Conservation (phyloP, 179 eudicot species). For the Beta lomatogona region DNA sequence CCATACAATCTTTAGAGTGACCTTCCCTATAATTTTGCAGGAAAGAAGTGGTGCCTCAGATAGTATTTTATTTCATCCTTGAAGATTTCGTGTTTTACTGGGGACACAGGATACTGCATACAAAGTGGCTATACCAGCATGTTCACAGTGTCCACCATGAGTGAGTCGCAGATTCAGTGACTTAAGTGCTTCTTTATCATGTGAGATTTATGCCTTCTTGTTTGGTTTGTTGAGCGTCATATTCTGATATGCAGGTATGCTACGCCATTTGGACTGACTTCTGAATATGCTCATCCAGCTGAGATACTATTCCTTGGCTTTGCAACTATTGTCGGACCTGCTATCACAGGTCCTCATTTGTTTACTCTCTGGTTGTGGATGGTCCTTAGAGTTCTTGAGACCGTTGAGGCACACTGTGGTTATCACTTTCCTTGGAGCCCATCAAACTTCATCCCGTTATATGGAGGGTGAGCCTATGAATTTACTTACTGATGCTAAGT, state of each 20-base stretch:
- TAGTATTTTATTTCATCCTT: slow-evolving; percentile 83
- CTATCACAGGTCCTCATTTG: slow-evolving; percentile 93
- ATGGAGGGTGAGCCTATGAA: slow-evolving; percentile 76
- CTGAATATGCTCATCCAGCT: slow-evolving; percentile 99
- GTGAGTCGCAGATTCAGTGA: slow-evolving; percentile 48
- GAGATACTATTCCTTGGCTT: slow-evolving; percentile 96
- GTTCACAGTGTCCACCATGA: slow-evolving; percentile 97
- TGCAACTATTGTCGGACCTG: slow-evolving; percentile 93
- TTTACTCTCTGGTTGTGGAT: slow-evolving; percentile 96
- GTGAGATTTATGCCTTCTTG: slow-evolving; percentile 5
- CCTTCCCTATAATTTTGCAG: slow-evolving; percentile 41
- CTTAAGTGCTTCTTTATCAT: slow-evolving; percentile 9
- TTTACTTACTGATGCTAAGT: neutral
- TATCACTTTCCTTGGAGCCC: slow-evolving; percentile 99
- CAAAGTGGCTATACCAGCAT: slow-evolving; percentile 97
- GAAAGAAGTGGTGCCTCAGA: slow-evolving; percentile 84
- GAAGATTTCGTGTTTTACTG: slow-evolving; percentile 96
- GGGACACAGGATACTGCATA: slow-evolving; percentile 96
- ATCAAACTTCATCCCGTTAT: slow-evolving; percentile 83
- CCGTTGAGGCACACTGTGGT: slow-evolving; percentile 98
- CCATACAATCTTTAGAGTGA: neutral
- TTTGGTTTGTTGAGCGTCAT: neutral
- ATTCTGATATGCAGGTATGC: slow-evolving; percentile 65
- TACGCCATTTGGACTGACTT: slow-evolving; percentile 97
- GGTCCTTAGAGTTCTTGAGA: slow-evolving; percentile 92